A percentile compares a stretch with the other conserved stretches of the same genome.
phyloP scores from a whole-genome alignment of 352 stramenopile genomes.

The Phytopythium oedochilum region DNA sequence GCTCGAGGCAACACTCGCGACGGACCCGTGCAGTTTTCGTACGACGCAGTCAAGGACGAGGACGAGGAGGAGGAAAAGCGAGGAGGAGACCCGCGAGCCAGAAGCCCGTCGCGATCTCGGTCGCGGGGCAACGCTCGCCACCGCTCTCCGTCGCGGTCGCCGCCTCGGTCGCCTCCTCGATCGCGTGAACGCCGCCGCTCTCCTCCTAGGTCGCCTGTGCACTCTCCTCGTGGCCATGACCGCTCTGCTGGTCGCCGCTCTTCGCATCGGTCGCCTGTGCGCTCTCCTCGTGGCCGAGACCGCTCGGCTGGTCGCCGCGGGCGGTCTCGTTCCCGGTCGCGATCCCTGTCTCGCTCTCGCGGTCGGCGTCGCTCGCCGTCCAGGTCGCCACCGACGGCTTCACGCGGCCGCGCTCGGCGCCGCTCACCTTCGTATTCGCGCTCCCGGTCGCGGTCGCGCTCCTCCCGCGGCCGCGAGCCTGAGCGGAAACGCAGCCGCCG shows the following conservation, averaged over 20 bases:
- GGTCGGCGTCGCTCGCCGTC: slow-evolving; percentile 25
- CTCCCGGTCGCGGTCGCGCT: slow-evolving; percentile 36
- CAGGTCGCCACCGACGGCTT: slow-evolving; percentile 18
- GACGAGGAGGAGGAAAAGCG: slow-evolving; percentile 22
- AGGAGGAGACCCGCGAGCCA: slow-evolving; percentile 4
- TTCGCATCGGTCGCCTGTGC: slow-evolving; percentile 13
- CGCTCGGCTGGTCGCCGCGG: slow-evolving; percentile 14
- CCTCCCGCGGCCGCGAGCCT: slow-evolving; percentile 19
- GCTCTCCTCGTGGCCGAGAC: slow-evolving; percentile 8
- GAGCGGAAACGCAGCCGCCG: slow-evolving; percentile 48
- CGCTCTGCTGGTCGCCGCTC: slow-evolving; percentile 8
- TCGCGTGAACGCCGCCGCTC: slow-evolving; percentile 9
- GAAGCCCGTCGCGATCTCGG: slow-evolving; percentile 8
- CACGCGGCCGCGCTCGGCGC: slow-evolving; percentile 13
- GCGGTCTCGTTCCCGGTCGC: slow-evolving; percentile 9
- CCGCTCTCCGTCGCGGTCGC: slow-evolving; percentile 11
- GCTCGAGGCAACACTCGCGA: slow-evolving; percentile 33
- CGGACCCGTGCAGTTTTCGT: slow-evolving; percentile 86
- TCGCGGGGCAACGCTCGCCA: slow-evolving; percentile 13
- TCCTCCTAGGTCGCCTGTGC: slow-evolving; percentile 10
- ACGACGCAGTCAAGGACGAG: slow-evolving; percentile 43
- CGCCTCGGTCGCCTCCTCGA: slow-evolving; percentile 20
- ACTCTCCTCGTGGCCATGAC: slow-evolving; percentile 6
- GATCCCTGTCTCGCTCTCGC: slow-evolving; percentile 21
- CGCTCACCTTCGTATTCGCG: slow-evolving; percentile 28